Evolutionary conservation across 805 yeast genomes (phyloP), one percentile per base, ranked within the genome.

Genomic region (Wickerhamomyces chaumierensis): DNA sequence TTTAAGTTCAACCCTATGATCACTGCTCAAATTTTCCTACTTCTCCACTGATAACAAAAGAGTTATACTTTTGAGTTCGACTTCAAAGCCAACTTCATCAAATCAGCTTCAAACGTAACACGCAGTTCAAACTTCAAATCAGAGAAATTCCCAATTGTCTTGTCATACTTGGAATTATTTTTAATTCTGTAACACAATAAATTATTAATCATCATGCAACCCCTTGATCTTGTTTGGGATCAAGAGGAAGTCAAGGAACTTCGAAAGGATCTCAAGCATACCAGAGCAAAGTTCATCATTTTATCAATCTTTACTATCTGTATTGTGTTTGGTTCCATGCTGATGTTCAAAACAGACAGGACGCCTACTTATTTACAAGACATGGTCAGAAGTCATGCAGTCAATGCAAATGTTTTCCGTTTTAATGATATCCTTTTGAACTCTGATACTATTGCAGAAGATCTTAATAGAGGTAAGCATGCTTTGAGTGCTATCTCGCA

Each of bases 401-500:
- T 8, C 13, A 14, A 28, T 28, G n/a, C 7, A 28, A 13, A 28
- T 28, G 31, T 13, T 13, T 13, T 8, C n/a, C n/a, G 16, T 28
- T 28, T 28, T 13, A 8, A 28, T 8, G 16, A 21, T 7, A 21
- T 21, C 11, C 25, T 21, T 11, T 7, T 6, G 25, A 11, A 11
- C 11, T 21, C 25, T 21, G 25, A 28, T 28, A 14, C 31, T 28
- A 14, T 28, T 14, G 43, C 42, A 25, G 35, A 25, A 12, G 13
- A 14, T 5, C 21, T 45, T 18, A 45, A 43, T 40, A 34, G 21
- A 9, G 46, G 39, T 16, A 39, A 31, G 29, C 42, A 36, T 2
- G 43, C 42, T 6, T 31, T 53, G 16, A 66, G 63, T 6, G 61
- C 78, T 18, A 86, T 79, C 51, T 75, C 83, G 1, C 86, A 79